Conservation (phyloP, 2,329 filamentous ascomycete genomes). For the Cadophora malorum region DNA sequence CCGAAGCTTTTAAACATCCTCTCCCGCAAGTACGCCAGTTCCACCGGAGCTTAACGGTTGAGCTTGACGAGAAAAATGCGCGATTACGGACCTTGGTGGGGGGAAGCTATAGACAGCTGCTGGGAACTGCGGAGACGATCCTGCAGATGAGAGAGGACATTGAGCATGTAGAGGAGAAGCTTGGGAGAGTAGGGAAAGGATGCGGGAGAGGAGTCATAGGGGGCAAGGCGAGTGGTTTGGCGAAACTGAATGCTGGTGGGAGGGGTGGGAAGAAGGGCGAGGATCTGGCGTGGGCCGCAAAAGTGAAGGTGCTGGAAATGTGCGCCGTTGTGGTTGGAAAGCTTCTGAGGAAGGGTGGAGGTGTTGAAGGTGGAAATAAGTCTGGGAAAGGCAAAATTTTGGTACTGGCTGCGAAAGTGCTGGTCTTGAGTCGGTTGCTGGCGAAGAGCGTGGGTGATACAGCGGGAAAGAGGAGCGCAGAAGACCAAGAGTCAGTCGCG, state of each 20-base stretch:
- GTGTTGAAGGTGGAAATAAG: conserved; percentile 41
- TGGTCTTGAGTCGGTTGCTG: conserved; percentile 78
- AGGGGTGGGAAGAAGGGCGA: conserved; percentile 40
- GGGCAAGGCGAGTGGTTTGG: conserved; percentile 66
- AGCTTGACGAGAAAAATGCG: conserved; percentile 67
- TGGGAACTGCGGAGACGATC: conserved; percentile 93
- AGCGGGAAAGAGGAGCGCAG: conserved; percentile 47
- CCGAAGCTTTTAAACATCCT: conserved; percentile 53
- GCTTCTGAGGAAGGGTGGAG: conserved; percentile 51
- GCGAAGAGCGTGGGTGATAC: conserved; percentile 72
- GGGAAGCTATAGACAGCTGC: conserved; percentile 81
- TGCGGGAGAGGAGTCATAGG: conserved; percentile 78
- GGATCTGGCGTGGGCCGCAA: conserved; percentile 46
- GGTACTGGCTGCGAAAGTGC: conserved; percentile 69
- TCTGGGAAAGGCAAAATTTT: conserved; percentile 49
- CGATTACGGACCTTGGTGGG: conserved; percentile 70
- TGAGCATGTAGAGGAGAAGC: conserved; percentile 71
- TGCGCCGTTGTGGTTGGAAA: conserved; percentile 57
- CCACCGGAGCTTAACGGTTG: conserved; percentile 63
- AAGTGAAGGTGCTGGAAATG: conserved; percentile 57
- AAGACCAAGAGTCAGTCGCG: conserved; percentile 54
- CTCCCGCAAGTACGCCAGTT: conserved; percentile 69
- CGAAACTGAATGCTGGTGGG: conserved; percentile 50
- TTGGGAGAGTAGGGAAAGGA: conserved; percentile 74
- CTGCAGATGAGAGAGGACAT: conserved; percentile 86